Percentiles rank a stretch among this genome's conserved stretches.
Evolutionary conservation across 345 rosid species (phyloP).

Genomic region (Melaleuca alternifolia): DNA sequence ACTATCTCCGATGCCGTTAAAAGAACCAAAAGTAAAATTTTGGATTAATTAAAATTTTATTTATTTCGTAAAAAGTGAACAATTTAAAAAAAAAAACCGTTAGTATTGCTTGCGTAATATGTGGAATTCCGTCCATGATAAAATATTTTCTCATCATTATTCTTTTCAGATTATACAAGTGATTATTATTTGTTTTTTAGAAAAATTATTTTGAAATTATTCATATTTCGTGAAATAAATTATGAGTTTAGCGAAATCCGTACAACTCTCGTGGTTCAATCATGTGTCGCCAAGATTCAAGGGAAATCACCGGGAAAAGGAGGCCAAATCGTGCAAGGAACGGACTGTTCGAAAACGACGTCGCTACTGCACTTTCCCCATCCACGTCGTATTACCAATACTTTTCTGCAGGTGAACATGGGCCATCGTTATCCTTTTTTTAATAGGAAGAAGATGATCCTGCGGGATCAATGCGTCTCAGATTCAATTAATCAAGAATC

Average conservation of each 20-base stretch:
- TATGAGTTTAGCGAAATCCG: background rate
- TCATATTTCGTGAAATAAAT: accelerated
- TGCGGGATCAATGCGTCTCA: background rate
- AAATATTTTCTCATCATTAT: too few relatives aligned
- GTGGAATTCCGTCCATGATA: background rate
- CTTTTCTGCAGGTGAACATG: background rate
- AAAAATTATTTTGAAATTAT: accelerated
- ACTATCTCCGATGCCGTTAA: background rate
- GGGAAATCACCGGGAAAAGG: background rate
- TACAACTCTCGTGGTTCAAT: background rate
- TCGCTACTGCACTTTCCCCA: background rate
- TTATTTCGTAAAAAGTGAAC: background rate
- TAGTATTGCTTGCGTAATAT: accelerated
- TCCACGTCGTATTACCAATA: accelerated
- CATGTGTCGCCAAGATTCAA: background rate
- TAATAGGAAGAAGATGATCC: background rate
- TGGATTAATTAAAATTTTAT: accelerated
- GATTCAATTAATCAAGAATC: background rate
- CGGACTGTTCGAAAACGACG: background rate
- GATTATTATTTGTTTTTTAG: accelerated
- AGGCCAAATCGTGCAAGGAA: background rate
- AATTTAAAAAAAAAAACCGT: too few relatives aligned
- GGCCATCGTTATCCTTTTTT: background rate
- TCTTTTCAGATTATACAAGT: accelerated
- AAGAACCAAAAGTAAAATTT: background rate